Evolutionary conservation across 192 early-diverging fungal genomes (phyloP).

Genomic region (Dissophora ornata): DNA sequence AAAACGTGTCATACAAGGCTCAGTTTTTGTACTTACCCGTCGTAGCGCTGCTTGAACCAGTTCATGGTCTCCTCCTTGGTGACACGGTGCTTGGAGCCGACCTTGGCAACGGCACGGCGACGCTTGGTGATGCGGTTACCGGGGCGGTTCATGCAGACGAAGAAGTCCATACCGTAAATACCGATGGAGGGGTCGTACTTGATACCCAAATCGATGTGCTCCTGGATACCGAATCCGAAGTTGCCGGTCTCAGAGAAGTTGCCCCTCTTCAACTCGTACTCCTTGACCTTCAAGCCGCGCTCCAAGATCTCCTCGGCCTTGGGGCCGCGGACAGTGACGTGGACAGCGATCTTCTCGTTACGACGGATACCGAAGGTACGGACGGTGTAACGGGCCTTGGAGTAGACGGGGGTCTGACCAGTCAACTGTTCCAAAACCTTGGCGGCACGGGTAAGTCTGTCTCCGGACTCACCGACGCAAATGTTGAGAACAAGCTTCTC

Average conservation of each 20-base stretch:
- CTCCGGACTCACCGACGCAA: slow-evolving; percentile 99
- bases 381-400: slow-evolving; percentile 99
- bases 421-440: slow-evolving; percentile 99
- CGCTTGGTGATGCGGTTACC: slow-evolving; percentile 96
- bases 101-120: slow-evolving; percentile 83
- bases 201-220: slow-evolving; percentile 99
- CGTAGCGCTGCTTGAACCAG: slow-evolving; percentile 96
- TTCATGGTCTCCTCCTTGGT: slow-evolving; percentile 95
- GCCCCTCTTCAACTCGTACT: slow-evolving; percentile 94
- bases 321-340: slow-evolving; percentile 96
- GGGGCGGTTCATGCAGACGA: slow-evolving; percentile 98
- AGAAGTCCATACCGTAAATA: slow-evolving; percentile 95
- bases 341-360: slow-evolving; percentile 99
- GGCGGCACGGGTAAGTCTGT: slow-evolving; percentile 99
- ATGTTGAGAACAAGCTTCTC: slow-evolving; percentile 99
- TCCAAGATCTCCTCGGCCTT: slow-evolving; percentile 95
- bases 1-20: slow-evolving; percentile 1
- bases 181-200: slow-evolving; percentile 99
- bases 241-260: slow-evolving; percentile 99
- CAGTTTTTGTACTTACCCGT: slow-evolving; percentile 54
- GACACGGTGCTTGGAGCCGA: slow-evolving; percentile 93
- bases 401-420: slow-evolving; percentile 98
- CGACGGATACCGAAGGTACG: slow-evolving; percentile 99
- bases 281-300: slow-evolving; percentile 99
- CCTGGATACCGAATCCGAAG: slow-evolving; percentile 99